phyloP scores from a whole-genome alignment of 495 filamentous ascomycete genomes.

The Xylaria nigripes region DNA sequence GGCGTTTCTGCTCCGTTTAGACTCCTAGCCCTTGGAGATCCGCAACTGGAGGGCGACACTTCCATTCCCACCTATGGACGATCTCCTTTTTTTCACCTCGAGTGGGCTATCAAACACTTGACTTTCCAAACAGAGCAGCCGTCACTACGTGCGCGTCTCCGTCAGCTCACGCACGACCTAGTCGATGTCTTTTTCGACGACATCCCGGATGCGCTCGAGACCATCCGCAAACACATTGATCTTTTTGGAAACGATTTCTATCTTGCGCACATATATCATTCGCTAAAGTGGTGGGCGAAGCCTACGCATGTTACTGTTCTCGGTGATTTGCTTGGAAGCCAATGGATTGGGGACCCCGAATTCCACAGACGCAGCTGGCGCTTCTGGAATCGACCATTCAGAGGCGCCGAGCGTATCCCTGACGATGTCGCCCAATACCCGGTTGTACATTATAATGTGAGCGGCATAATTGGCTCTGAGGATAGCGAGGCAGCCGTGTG shows the following conservation, averaged over 20 bases:
- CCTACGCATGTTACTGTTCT: constrained; percentile 87
- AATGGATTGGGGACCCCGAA: constrained; percentile 85
- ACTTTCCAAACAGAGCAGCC: constrained; percentile 35
- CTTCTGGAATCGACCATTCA: constrained; percentile 79
- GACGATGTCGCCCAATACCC: constrained; percentile 49
- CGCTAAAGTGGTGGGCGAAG: constrained; percentile 64
- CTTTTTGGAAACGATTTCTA: constrained; percentile 91
- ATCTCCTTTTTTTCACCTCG: constrained; percentile 51
- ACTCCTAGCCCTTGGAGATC: constrained; percentile 84
- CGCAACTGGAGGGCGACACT: constrained; percentile 90
- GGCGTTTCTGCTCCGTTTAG: constrained; percentile 62
- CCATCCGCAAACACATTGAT: constrained; percentile 70
- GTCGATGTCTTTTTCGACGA: constrained; percentile 52
- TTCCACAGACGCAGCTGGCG: constrained; percentile 61
- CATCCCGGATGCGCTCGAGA: constrained; percentile 52
- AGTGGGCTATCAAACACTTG: constrained; percentile 43
- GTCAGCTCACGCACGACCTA: constrained; percentile 42
- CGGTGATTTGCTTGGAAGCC: constrained; percentile 89
- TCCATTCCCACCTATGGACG: constrained; percentile 58
- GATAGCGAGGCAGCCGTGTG: constrained; percentile 47
- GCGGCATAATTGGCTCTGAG: constrained; percentile 41
- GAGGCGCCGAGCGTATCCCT: constrained; percentile 55
- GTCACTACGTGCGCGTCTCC: constrained; percentile 38
- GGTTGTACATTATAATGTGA: constrained; percentile 41
- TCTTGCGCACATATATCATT: constrained; percentile 87